Conservation (phyloP, 2,329 filamentous ascomycete species). For the Monosporascus ibericus region DNA sequence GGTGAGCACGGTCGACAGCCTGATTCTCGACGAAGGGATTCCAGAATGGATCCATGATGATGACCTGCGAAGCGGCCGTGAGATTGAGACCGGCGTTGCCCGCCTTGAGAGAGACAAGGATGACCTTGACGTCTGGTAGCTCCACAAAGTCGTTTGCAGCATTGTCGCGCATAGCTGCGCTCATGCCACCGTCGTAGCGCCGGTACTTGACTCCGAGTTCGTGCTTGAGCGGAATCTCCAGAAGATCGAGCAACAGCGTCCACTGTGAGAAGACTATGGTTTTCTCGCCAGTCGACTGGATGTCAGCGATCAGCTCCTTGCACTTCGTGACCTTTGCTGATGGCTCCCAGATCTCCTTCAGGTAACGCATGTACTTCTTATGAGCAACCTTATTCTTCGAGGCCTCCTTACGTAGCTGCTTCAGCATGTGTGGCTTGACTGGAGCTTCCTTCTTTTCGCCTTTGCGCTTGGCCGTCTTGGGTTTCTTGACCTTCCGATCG, state of each 20-base stretch:
- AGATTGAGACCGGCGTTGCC: slow-evolving; percentile 85
- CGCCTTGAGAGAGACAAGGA: slow-evolving; percentile 74
- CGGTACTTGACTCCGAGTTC: slow-evolving; percentile 48
- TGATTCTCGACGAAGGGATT: slow-evolving; percentile 92
- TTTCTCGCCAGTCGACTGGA: slow-evolving; percentile 55
- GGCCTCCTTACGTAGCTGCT: slow-evolving; percentile 57
- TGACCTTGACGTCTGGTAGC: slow-evolving; percentile 53
- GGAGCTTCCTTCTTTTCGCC: slow-evolving; percentile 36
- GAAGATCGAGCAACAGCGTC: slow-evolving; percentile 69
- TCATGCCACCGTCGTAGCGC: slow-evolving; percentile 76
- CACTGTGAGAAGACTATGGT: slow-evolving; percentile 80
- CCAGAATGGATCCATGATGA: slow-evolving; percentile 92
- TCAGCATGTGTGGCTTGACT: slow-evolving; percentile 30
- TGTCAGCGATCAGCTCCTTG: slow-evolving; percentile 53
- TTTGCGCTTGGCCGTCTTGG: slow-evolving; percentile 34
- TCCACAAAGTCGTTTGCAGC: slow-evolving; percentile 62
- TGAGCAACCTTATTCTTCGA: slow-evolving; percentile 58
- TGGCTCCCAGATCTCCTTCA: slow-evolving; percentile 63
- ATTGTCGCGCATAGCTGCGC: slow-evolving; percentile 56
- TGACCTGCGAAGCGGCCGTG: slow-evolving; percentile 74
- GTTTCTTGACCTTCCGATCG: slow-evolving; percentile 29
- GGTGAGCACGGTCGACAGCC: slow-evolving; percentile 82
- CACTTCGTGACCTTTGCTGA: slow-evolving; percentile 71
- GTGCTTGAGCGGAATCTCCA: slow-evolving; percentile 64
- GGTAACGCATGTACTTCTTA: slow-evolving; percentile 61